Base-by-base conservation (phyloP, 2,329 filamentous ascomycete species). In the Aureobasidium subglaciale region DNA sequence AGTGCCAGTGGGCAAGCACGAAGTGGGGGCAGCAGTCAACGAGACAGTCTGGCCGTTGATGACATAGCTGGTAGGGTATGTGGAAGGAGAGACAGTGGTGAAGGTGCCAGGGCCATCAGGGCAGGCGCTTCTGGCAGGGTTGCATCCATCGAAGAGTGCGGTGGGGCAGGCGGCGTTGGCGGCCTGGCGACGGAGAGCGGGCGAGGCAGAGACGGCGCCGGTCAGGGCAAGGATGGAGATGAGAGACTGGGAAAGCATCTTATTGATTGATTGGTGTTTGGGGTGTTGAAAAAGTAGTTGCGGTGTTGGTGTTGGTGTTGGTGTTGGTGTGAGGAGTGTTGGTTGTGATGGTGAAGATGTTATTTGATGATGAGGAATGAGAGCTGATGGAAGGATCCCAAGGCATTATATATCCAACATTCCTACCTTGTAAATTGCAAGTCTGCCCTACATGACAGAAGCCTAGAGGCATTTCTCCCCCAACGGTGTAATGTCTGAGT, bases 191-290 rank as follows among this genome's bases (percentile, higher is more conserved):
- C 37, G 49, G 13, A 53, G 37, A 22, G 52, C 40, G 10, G 40
- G 41, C n/a, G 52, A 55, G 40, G 52, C 40, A 18, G 52, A 15
- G 29, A 55, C 38, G 5, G 38, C 40, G 4, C 32, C 45, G 52
- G 52, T 45, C 52, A 55, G 15, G 24, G 52, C 52, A 32, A 55
- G 16, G 52, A 45, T 30, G 22, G 41, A 55, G 30, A 46, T 30
- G 27, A 55, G 34, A 3, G 32, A 20, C 10, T 42, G 41, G 49
- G 35, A 42, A 20, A 38, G 49, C 49, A 53, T 53, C 24, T 52
- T 52, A 20, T 40, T 24, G 48, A 22, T 40, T 18, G 25, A 27
- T 37, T 37, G 20, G 3, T 16, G 16, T 16, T 20, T 15, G 10
- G 5, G 8, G 8, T 22, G 7, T n/a, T n/a, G 42, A 25, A 18